Conservation (phyloP, 306 rosid species). For the Boehmeria nivea region DNA sequence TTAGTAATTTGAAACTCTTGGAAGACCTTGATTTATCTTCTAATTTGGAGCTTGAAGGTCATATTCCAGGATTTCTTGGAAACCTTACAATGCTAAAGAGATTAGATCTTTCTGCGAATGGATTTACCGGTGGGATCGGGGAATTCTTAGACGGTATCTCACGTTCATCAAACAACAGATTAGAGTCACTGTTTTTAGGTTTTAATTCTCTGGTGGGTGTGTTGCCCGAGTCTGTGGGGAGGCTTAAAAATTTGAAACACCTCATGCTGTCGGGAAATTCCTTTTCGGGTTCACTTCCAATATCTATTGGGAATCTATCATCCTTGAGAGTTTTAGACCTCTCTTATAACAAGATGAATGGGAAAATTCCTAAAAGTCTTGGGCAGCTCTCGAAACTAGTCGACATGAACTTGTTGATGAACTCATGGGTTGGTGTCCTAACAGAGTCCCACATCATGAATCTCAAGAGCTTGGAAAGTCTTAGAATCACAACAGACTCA, state of each 20-base stretch:
- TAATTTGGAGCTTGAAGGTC: slow-evolving; percentile 1
- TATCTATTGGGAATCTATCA: slow-evolving; percentile 7
- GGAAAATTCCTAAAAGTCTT: slow-evolving; percentile 18
- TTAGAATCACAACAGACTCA: not conserved
- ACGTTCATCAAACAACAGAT: not conserved
- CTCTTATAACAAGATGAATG: not conserved
- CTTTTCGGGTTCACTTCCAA: slow-evolving; percentile 20
- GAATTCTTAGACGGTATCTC: slow-evolving; percentile 3
- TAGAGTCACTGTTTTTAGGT: slow-evolving; percentile 2
- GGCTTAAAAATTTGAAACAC: not conserved
- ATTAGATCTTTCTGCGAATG: not conserved
- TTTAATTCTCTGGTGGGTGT: not conserved
- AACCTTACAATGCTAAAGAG: slow-evolving; percentile 5
- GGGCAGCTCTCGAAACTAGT: slow-evolving; percentile 15
- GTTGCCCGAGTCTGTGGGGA: slow-evolving; percentile 12
- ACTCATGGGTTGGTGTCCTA: slow-evolving; percentile 6
- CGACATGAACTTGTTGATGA: not conserved
- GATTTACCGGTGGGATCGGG: not conserved
- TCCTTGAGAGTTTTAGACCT: not conserved
- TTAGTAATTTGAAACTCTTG: slow-evolving; percentile 3
- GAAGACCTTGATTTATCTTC: slow-evolving; percentile 6
- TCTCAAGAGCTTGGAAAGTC: not conserved
- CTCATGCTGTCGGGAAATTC: not conserved
- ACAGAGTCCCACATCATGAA: slow-evolving; percentile 16
- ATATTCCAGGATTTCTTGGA: slow-evolving; percentile 13